Percentiles rank a stretch among this genome's conserved stretches.
These are phyloP conservation scores for Ogataea methylovora DNA, from an alignment of 805 yeast species.

Conservation along the genomic window DNA sequence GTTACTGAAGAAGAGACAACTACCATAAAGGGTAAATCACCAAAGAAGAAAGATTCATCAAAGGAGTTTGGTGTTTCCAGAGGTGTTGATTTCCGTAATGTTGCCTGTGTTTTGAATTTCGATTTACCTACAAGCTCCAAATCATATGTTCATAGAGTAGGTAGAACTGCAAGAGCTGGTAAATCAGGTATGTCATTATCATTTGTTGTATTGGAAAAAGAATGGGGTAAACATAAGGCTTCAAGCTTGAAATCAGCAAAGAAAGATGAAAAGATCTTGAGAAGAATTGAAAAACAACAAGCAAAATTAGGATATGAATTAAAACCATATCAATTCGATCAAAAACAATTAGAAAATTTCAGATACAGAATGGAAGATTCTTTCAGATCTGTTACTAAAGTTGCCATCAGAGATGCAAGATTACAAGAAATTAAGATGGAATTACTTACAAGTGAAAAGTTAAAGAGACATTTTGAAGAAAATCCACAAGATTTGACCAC, in stretches of 20 bases:
- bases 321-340: slow-evolving; percentile 85
- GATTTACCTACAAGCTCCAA: slow-evolving; percentile 88
- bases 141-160: slow-evolving; percentile 87
- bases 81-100: slow-evolving; percentile 94
- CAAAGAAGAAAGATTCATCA: slow-evolving; percentile 30
- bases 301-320: slow-evolving; percentile 63
- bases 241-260: slow-evolving; percentile 66
- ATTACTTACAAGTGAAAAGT: slow-evolving; percentile 77
- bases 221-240: slow-evolving; percentile 82
- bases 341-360: slow-evolving; percentile 89
- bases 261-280: slow-evolving; percentile 80
- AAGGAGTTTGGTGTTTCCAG: slow-evolving; percentile 90
- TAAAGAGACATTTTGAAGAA: slow-evolving; percentile 92
- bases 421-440: slow-evolving; percentile 83
- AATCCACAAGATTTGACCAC: slow-evolving; percentile 90
- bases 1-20: not conserved
- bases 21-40: slow-evolving; percentile 6
- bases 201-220: slow-evolving; percentile 77
- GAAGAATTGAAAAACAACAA: slow-evolving; percentile 72
- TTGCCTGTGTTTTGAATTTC: slow-evolving; percentile 92
- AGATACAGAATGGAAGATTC: slow-evolving; percentile 97
- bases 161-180: slow-evolving; percentile 97
- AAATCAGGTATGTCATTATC: slow-evolving; percentile 92
- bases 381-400: slow-evolving; percentile 86
- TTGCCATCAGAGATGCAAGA: slow-evolving; percentile 89